Evolutionary conservation across 805 yeast species (phyloP).

Genomic region (Teunomyces lycoperdinae): DNA sequence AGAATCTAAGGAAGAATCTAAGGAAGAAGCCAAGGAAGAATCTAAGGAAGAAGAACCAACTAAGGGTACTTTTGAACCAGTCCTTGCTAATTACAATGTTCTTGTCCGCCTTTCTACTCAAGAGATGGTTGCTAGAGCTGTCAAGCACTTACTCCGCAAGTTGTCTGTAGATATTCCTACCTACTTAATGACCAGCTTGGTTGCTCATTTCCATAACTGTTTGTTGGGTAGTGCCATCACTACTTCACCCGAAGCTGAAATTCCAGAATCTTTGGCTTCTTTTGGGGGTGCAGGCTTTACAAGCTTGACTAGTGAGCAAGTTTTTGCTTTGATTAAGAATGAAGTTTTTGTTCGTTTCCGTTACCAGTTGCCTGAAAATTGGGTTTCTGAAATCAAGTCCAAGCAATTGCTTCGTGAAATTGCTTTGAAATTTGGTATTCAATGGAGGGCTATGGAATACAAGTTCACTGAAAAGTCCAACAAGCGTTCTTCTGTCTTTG

Average conservation of each 20-base stretch:
- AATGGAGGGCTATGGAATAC: slow-evolving; percentile 61
- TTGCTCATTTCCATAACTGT: slow-evolving; percentile 70
- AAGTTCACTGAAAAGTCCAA: slow-evolving; percentile 44
- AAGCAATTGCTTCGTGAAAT: slow-evolving; percentile 64
- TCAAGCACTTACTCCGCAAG: slow-evolving; percentile 68
- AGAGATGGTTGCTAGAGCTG: slow-evolving; percentile 78
- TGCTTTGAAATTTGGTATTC: slow-evolving; percentile 79
- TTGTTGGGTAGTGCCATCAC: slow-evolving; percentile 55
- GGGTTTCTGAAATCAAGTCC: slow-evolving; percentile 40
- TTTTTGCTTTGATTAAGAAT: slow-evolving; percentile 42
- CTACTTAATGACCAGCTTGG: slow-evolving; percentile 54
- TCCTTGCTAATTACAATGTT: slow-evolving; percentile 42
- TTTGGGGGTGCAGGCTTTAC: slow-evolving; percentile 48
- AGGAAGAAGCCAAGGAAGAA: slow-evolving; percentile 20
- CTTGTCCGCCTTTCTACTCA: slow-evolving; percentile 47
- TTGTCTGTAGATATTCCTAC: slow-evolving; percentile 47
- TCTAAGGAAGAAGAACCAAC: slow-evolving; percentile 23
- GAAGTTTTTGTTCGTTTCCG: slow-evolving; percentile 67
- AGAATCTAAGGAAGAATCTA: slow-evolving; percentile 28
- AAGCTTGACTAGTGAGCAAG: slow-evolving; percentile 44
- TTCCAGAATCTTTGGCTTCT: slow-evolving; percentile 39
- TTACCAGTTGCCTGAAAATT: slow-evolving; percentile 48
- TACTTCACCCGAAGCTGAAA: slow-evolving; percentile 32
- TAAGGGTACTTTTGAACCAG: slow-evolving; percentile 42
- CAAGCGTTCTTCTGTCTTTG: slow-evolving; percentile 45